Evolutionary conservation across 1,139 yeast genomes (phyloP), one percentile per base, ranked within the genome.

Genomic region (Zygosaccharomyces sapae): DNA sequence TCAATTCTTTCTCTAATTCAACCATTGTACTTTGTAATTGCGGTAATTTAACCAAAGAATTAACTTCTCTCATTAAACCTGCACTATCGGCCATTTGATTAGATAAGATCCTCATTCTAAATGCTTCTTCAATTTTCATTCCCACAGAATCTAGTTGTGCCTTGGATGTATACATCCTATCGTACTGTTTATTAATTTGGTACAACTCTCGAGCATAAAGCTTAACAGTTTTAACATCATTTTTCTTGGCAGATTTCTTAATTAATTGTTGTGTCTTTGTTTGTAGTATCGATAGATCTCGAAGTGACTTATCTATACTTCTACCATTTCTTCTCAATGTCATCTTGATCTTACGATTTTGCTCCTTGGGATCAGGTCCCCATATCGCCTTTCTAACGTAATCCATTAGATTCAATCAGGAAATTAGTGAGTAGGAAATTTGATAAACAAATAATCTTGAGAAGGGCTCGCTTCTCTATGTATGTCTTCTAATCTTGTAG

Each of bases 331-430:
- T 86, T 48, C 97, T 82, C 47, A 92, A 77, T 30, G 89, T 74
- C 41, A 80, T 75, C 64, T 86, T 90, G 59, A 95, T 87, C 61
- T 83, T 86, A 48, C 95, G 76, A 75, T 85, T 86, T 80, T 88
- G 97, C 62, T 92, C 97, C 61, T 83, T 83, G 40, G 97, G 96
- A 65, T 89, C 96, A 0, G 96, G 96, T 1, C 97, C 98, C 83
- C 94, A 90, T 44, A 90, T 81, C 6, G 90, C 86, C 63, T 82
- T 81, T 70, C 87, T 89, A 39, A 90, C 69, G 61, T 72, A 80
- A 56, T 85, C 87, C 92, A 85, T 84, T 24, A 6, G n/a, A 20
- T 13, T 7, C n/a, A 27, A 27, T 9, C 5, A 9, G n/a, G n/a
- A 10, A 27, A 7, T 27, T 4, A 27, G 12, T 4, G 9, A 12